phyloP scores from a whole-genome alignment of 345 rosid genomes.

The Angophora floribunda region DNA sequence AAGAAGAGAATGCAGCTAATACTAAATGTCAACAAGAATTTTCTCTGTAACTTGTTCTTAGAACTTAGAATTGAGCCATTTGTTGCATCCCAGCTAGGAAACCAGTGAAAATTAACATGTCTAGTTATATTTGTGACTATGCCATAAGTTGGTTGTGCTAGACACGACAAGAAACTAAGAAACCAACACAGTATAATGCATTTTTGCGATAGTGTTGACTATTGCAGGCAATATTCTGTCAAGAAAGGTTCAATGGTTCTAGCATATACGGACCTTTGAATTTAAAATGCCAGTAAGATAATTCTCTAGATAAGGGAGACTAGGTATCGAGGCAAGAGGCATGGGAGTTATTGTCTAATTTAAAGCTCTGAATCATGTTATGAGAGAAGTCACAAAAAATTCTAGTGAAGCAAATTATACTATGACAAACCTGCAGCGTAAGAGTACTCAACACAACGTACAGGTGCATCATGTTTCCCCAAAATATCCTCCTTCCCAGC shows the following conservation, averaged over 20 bases:
- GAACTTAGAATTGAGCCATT: neutral
- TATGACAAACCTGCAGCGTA: conserved; percentile 74
- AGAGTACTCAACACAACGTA: conserved; percentile 89
- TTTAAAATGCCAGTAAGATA: neutral
- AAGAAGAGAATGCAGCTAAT: neutral
- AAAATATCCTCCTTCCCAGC: conserved; percentile 73
- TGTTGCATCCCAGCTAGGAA: neutral
- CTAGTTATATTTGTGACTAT: neutral
- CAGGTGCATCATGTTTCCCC: conserved; percentile 88
- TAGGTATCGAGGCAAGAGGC: neutral
- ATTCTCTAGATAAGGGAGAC: neutral
- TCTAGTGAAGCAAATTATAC: neutral
- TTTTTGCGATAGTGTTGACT: neutral
- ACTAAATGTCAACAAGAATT: neutral
- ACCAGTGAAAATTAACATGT: neutral
- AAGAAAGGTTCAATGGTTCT: neutral
- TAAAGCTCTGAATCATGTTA: neutral
- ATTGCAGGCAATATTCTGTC: neutral
- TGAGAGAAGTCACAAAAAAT: neutral
- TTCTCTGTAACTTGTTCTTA: neutral
- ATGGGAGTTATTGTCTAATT: neutral
- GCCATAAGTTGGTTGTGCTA: neutral
- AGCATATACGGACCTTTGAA: neutral
- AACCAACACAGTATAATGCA: neutral
- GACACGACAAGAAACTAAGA: neutral